Evolutionary conservation across 2,329 filamentous ascomycete genomes (phyloP).

Genomic region (Exophiala sp.): DNA sequence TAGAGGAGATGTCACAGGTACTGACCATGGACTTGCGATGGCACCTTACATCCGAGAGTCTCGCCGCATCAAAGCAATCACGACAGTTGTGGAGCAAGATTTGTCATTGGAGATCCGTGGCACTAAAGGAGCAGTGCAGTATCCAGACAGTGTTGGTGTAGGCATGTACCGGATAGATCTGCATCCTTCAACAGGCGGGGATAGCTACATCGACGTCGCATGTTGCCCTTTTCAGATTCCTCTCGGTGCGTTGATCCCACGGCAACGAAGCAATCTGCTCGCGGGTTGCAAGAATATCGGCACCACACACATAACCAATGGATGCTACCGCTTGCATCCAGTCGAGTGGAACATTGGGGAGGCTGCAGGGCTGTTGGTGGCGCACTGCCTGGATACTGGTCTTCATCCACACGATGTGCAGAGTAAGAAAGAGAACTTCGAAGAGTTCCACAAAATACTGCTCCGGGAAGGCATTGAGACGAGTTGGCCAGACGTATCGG

Average conservation of each 20-base stretch:
- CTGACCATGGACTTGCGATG: constrained; percentile 3
- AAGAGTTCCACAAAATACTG: not conserved
- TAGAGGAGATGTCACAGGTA: not conserved
- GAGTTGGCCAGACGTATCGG: not conserved
- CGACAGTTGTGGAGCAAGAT: constrained; percentile 3
- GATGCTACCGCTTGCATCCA: constrained; percentile 1
- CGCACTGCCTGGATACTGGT: not conserved
- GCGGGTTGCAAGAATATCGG: constrained; percentile 2
- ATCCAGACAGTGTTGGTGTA: constrained; percentile 1
- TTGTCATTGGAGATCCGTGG: not conserved
- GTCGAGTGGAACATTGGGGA: constrained; percentile 6
- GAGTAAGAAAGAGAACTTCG: not conserved
- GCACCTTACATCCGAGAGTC: constrained; percentile 1
- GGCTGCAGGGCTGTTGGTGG: not conserved
- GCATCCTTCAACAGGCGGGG: constrained; percentile 3
- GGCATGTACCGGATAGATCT: constrained; percentile 4
- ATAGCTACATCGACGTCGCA: constrained; percentile 3
- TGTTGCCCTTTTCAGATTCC: constrained; percentile 3
- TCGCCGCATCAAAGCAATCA: constrained; percentile 1
- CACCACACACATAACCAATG: constrained; percentile 5
- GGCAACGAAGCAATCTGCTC: not conserved
- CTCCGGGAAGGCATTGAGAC: constrained; percentile 2
- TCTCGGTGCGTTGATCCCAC: constrained; percentile 1
- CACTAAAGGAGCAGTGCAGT: not conserved
- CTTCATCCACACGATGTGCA: constrained; percentile 1